Evolutionary conservation across 495 filamentous ascomycete species (phyloP), one percentile per base, ranked within the genome.

Genomic region (Symbiotaphrina buchneri): DNA sequence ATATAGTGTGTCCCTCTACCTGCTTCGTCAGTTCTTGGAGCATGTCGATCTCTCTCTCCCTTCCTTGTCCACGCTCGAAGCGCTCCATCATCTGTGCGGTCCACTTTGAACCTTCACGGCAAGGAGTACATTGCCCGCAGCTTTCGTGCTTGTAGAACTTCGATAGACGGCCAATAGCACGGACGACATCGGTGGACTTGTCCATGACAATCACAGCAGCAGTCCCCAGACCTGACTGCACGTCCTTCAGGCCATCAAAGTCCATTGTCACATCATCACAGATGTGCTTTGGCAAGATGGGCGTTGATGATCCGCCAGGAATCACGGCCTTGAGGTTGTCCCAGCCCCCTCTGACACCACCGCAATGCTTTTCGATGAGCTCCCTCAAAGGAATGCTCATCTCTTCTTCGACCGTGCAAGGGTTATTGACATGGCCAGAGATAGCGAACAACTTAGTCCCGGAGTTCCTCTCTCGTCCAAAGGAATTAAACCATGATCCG

Each of bases 371-470:
- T 29, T 97, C 87, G 41, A 97, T 94, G 33, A 97, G 69, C 50
- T 97, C 87, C 21, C 74, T 68, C 30, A 97, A 63, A 6, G 87
- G 71, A 39, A 95, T 95, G 41, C 74, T 82, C 87, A 97, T 97
- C 56, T 95, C 85, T 54, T 97, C 87, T 52, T 97, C 87, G 27
- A 97, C 85, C 6, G 90, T 95, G 51, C 66, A 76, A 30, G 87
- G 87, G 61, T 95, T 90, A 67, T 95, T 95, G 59, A 97, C 87
- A 53, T 95, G 81, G 16, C 87, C 87, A 21, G 83, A 93, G 55
- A 97, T 94, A 58, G 84, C 93, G 69, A 76, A 97, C 21, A 97
- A 71, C 63, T 97, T 97, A 27, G 87, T 97, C 48, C 87, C 87
- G 34, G 73, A 60, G 55, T 97, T 97, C 41, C 83, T 73, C 55